Base-by-base conservation (phyloP, 768 basidiomycete species). In the Russula griseocarnosa region DNA sequence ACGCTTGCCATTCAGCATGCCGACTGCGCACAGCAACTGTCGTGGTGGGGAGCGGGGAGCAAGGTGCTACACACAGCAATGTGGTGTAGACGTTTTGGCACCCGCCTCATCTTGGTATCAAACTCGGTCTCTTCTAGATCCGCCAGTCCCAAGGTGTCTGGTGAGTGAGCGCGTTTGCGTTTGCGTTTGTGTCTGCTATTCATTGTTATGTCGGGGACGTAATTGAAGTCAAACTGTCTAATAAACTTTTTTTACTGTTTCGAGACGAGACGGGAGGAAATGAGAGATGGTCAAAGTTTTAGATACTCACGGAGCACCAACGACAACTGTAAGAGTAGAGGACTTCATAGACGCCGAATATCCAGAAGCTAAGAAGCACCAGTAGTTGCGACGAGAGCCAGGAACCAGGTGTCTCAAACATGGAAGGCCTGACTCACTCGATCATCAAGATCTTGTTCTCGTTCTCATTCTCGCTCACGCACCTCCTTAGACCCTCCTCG, bases 151-250 rank as follows among this genome's bases (percentile, higher is more conserved):
- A 18, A 40, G 5, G 32, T 32, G 26, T 20, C 20, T 26, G 26
- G 55, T 24, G 67, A 67, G 18, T 44, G 62, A 20, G 51, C 46
- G 18, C 67, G 67, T 44, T 67, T 67, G 26, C 60, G 58, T 26
- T 61, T 62, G 38, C 47, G 62, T 50, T 16, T 50, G 49, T 46
- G 62, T 50, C 26, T 50, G 49, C 22, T 16, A 6, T 54, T 3
- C n/a, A n/a, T n/a, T 20, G 28, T 52, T 28, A 32, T 52, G 18
- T 32, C 16, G 30, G 26, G 26, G 40, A 14, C 32, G 18, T 46
- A 11, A n/a, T n/a, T n/a, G n/a, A n/a, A n/a, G 51, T 26, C 8
- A 22, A 36, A 3, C 52, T 54, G 20, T n/a, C 16, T 20, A 20
- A 47, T 32, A 18, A 24, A 50, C 14, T 3, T 32, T 55, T 44